These are phyloP conservation scores for Pleurotus ostreatus DNA, from an alignment of 768 basidiomycete genomes.

Conservation along the genomic window DNA sequence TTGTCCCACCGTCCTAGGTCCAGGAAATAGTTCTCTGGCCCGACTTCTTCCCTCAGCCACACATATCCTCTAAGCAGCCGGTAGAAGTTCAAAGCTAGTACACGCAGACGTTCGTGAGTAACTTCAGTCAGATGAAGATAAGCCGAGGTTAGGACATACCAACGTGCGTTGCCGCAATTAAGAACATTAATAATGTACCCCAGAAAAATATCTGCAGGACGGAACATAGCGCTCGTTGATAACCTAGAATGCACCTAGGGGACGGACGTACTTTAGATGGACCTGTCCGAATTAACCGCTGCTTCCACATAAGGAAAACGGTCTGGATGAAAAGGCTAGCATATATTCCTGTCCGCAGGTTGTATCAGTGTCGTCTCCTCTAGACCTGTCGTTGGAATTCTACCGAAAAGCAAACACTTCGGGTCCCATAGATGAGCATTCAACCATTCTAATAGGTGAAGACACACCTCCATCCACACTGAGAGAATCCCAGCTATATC, in stretches of 20 bases:
- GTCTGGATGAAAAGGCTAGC: constrained; percentile 13
- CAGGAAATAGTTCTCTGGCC: constrained; percentile 12
- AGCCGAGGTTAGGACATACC: constrained; percentile 4
- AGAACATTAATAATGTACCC: constrained; percentile 12
- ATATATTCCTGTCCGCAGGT: constrained; percentile 11
- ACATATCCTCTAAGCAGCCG: constrained; percentile 17
- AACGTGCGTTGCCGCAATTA: constrained; percentile 14
- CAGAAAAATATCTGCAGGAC: constrained; percentile 10
- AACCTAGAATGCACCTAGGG: neutral
- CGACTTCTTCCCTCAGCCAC: constrained; percentile 6
- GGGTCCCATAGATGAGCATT: neutral
- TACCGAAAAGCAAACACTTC: constrained; percentile 13
- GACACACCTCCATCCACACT: constrained; percentile 15
- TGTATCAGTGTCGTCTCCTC: no score
- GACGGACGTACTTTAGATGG: constrained; percentile 10
- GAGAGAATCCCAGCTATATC: constrained; percentile 12
- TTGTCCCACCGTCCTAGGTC: constrained; percentile 18
- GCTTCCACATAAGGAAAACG: constrained; percentile 12
- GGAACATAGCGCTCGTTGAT: neutral
- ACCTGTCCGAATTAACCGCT: constrained; percentile 4
- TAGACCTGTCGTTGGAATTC: neutral
- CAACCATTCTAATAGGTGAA: no score
- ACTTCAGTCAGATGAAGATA: neutral
- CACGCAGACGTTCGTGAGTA: neutral
- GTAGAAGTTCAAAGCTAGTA: constrained; percentile 16